Base-by-base conservation (phyloP, 345 rosid genomes). In the Eucalyptus melliodora region DNA sequence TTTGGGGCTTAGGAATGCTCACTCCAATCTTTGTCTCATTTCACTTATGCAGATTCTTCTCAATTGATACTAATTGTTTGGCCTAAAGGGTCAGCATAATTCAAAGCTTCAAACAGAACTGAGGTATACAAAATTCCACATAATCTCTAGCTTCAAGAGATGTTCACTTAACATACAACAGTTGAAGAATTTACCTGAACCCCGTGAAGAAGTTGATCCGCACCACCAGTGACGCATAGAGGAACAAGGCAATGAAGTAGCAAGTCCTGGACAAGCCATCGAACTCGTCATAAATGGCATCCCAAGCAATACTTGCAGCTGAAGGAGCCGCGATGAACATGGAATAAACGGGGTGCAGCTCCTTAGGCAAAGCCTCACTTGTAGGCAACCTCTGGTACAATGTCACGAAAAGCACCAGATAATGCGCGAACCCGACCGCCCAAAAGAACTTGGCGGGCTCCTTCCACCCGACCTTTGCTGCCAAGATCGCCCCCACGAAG, bases 321-420 rank as follows among this genome's bases (percentile, higher is more conserved):
- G 99, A 96, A 3, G 99, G 99, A 8, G 99, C 99, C 49, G 99
- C 99, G 42, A 97, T 97, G 93, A 97, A 97, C 99, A 97, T 97
- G 27, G 99, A 97, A 91, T 95, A 97, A 37, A 96, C 99, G 45
- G 98, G 99, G 89, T 97, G 99, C 23, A 97, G 93, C 93, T 97
- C 99, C 89, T 97, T 97, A 15, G 99, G 98, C 91, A 97, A 90
- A 14, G 98, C 96, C 91, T 97, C 99, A 88, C 97, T 97, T 4
- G 99, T 97, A 9, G 99, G 99, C 91, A 97, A 86, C 90, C 99
- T 94, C 87, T 97, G 98, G 89, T 97, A 95, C 88, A 97, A 90
- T n/a, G 99, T 97, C 69, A 97, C 99, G 67, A 97, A 96, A 89
- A 97, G 31, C 90, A 97, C 99, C n/a, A 97, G 93, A 88, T 95